Evolutionary conservation across 1,284 basidiomycete species (phyloP).

Genomic region (Stygiomarasmius scandens): DNA sequence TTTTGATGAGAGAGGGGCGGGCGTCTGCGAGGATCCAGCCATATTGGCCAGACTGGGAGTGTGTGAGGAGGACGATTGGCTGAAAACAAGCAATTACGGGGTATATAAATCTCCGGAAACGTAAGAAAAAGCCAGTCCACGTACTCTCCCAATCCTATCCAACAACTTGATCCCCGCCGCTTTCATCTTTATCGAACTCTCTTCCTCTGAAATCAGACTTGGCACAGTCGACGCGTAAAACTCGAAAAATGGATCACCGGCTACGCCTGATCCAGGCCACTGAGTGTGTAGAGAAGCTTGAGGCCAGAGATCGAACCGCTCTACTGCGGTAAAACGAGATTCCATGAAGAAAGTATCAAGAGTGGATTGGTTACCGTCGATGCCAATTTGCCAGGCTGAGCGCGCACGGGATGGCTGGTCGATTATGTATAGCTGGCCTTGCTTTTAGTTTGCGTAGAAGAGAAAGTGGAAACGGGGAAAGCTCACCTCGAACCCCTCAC

Average conservation of each 20-base stretch:
- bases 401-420: conserved; percentile 53
- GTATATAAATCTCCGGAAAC: neutral
- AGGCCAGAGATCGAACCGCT: conserved; percentile 45
- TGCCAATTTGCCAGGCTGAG: conserved; percentile 45
- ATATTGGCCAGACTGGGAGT: conserved; percentile 49
- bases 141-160: conserved; percentile 39
- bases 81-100: conserved; percentile 17
- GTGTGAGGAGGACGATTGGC: conserved; percentile 48
- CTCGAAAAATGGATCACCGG: conserved; percentile 48
- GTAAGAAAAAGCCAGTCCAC: conserved; percentile 7
- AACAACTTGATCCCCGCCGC: conserved; percentile 36
- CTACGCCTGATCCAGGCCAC: conserved; percentile 51
- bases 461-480: no score
- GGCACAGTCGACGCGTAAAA: conserved; percentile 46
- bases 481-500: conserved; percentile 36
- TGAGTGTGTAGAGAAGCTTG: conserved; percentile 50
- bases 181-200: conserved; percentile 35
- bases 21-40: conserved; percentile 53
- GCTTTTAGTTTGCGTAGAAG: neutral
- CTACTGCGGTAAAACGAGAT: conserved; percentile 46
- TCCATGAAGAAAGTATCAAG: conserved; percentile 37
- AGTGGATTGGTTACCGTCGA: conserved; percentile 39
- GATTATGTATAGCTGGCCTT: conserved; percentile 50
- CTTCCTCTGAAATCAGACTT: conserved; percentile 32
- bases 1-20: conserved; percentile 43